Conservation (phyloP, 306 rosid genomes). For the Carpinus viminea region DNA sequence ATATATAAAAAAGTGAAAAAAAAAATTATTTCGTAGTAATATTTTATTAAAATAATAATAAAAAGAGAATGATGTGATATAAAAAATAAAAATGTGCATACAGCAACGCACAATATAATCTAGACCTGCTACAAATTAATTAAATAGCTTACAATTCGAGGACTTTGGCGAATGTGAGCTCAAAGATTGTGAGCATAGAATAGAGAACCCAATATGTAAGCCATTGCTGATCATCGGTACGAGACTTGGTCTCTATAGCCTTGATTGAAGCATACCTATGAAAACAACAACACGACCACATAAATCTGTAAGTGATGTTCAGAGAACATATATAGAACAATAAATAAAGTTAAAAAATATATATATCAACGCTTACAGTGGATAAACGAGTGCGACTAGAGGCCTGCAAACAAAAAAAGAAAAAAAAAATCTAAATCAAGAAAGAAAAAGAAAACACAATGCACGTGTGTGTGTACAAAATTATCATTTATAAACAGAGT, state of each 20-base stretch:
- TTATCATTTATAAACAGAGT: neutral
- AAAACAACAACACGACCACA: neutral
- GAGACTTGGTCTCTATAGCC: slow-evolving; percentile 86
- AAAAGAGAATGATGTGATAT: too few relatives aligned
- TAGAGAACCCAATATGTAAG: slow-evolving; percentile 96
- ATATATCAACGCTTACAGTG: slow-evolving; percentile 59
- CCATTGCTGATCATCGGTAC: slow-evolving; percentile 86
- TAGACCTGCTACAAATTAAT: neutral
- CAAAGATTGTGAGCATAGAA: slow-evolving; percentile 80
- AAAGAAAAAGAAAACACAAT: neutral
- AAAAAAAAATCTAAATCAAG: neutral
- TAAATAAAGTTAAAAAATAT: neutral
- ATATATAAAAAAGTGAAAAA: too few relatives aligned
- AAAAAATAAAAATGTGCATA: too few relatives aligned
- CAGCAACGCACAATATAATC: neutral
- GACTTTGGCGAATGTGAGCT: slow-evolving; percentile 88
- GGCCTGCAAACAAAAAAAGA: slow-evolving; percentile 54
- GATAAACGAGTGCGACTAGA: slow-evolving; percentile 75
- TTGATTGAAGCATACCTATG: slow-evolving; percentile 73
- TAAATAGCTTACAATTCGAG: slow-evolving; percentile 59
- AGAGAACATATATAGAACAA: too few relatives aligned
- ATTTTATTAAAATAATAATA: too few relatives aligned
- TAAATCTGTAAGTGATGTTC: neutral
- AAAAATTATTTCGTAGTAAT: too few relatives aligned
- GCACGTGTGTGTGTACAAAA: neutral